Percentiles rank a stretch among this genome's conserved stretches.
phyloP scores from a whole-genome alignment of 768 basidiomycete genomes.

The Boletus rubropictus region DNA sequence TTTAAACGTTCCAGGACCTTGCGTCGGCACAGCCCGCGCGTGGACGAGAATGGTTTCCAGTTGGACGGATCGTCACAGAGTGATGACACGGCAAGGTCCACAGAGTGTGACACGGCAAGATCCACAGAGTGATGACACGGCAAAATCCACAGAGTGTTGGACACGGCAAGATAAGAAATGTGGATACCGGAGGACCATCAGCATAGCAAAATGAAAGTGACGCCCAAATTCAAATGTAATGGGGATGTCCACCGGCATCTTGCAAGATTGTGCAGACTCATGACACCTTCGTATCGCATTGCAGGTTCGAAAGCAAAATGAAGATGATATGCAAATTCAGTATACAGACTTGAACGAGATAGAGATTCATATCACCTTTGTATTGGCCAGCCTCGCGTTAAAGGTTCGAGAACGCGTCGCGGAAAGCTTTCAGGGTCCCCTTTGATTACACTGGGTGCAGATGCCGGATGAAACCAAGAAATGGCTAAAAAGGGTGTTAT shows the following conservation, averaged over 20 bases:
- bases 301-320: background rate
- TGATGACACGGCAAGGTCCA: background rate
- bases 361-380: background rate
- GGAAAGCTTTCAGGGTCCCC: background rate
- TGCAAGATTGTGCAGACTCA: too few relatives aligned
- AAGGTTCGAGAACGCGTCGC: background rate
- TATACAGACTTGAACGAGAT: background rate
- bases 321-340: background rate
- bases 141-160: background rate
- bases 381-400: background rate
- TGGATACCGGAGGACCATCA: background rate
- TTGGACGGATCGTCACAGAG: background rate
- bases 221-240: background rate
- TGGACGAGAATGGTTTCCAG: background rate
- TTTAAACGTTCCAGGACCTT: slow-evolving; percentile 9
- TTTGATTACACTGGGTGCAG: too few relatives aligned
- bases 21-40: slow-evolving; percentile 11
- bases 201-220: background rate
- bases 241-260: too few relatives aligned
- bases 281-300: too few relatives aligned
- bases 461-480: background rate
- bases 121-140: too few relatives aligned
- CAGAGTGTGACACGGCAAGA: too few relatives aligned
- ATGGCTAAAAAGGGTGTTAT: background rate
- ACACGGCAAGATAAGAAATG: background rate